Evolutionary conservation across 768 basidiomycete species (phyloP).

Genomic region (Calocybe cyanea): DNA sequence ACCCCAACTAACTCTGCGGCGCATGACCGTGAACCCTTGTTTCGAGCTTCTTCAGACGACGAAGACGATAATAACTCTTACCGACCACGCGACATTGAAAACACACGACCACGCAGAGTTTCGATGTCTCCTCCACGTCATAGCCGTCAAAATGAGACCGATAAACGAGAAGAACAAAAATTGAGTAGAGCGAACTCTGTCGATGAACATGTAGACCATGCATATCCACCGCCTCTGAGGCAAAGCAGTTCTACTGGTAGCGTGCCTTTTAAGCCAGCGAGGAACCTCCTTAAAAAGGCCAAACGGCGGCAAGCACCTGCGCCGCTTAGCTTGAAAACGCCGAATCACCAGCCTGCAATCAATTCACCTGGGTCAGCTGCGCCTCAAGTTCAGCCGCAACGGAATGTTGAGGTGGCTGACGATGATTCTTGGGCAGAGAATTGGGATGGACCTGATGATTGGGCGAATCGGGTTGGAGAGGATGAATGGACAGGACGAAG

Average conservation of each 20-base stretch:
- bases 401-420: slow-evolving; percentile 7
- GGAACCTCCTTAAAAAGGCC: slow-evolving; percentile 32
- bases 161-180: slow-evolving; percentile 38
- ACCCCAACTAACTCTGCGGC: slow-evolving; percentile 31
- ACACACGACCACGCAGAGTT: slow-evolving; percentile 30
- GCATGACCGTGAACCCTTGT: slow-evolving; percentile 60
- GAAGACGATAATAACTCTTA: slow-evolving; percentile 35
- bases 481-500: slow-evolving; percentile 45
- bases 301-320: slow-evolving; percentile 39
- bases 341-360: slow-evolving; percentile 27
- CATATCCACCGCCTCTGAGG: slow-evolving; percentile 60
- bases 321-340: slow-evolving; percentile 34
- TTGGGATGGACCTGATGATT: slow-evolving; percentile 50
- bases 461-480: slow-evolving; percentile 45
- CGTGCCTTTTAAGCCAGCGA: slow-evolving; percentile 28
- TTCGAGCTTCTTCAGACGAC: slow-evolving; percentile 45
- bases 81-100: slow-evolving; percentile 42
- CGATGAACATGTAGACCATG: slow-evolving; percentile 38
- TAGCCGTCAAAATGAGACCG: slow-evolving; percentile 19
- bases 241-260: slow-evolving; percentile 37
- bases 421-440: slow-evolving; percentile 44
- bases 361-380: slow-evolving; percentile 25
- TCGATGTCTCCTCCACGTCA: slow-evolving; percentile 26
- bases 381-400: slow-evolving; percentile 11
- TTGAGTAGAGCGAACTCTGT: slow-evolving; percentile 31